Base-by-base conservation (phyloP, 331 rosid genomes). In the Rhamnella rubrinervis region DNA sequence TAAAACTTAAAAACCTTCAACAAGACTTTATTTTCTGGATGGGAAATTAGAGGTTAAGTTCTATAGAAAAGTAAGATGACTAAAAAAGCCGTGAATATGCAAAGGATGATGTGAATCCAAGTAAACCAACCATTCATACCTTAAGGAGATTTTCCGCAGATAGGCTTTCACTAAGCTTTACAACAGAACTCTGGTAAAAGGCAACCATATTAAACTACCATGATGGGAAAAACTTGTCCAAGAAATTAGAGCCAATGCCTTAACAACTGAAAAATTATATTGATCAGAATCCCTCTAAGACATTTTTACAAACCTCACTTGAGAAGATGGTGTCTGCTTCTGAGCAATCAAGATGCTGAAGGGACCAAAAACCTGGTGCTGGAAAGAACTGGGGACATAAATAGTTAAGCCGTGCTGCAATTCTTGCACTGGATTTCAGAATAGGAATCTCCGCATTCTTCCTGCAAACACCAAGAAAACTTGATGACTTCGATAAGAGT, bases 331-430 rank as follows among this genome's bases (percentile, higher is more conserved):
- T 75, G 12, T 56, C 84, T 46, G 78, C 55, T 65, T 70, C 70
- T 55, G 82, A 78, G 76, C 63, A 52, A 79, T 66, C 80, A 69
- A 70, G 75, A 78, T 80, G 73, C 75, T 72, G 65, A 68, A 60
- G 77, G 57, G 96, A 85, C 92, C 88, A 87, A 65, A 82, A 81
- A 26, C 97, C 98, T 31, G 95, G 96, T 60, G 97, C 91, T 60
- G 97, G 97, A 78, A 93, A 93, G 82, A 93, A 85, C 84, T 66
- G 96, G 77, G 98, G 97, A 71, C 98, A 93, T 57, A 93, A 71
- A 74, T 88, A 91, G 71, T 88, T 88, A 26, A 93, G 98, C 62
- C 87, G 85, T 15, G 96, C 80, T 61, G 95, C 78, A 73, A 87
- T 65, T 81, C 89, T 87, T 65, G 98, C 98, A 78, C 98, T 90